Conservation (phyloP, 2,329 filamentous ascomycete genomes). For the Onygenales sp. region DNA sequence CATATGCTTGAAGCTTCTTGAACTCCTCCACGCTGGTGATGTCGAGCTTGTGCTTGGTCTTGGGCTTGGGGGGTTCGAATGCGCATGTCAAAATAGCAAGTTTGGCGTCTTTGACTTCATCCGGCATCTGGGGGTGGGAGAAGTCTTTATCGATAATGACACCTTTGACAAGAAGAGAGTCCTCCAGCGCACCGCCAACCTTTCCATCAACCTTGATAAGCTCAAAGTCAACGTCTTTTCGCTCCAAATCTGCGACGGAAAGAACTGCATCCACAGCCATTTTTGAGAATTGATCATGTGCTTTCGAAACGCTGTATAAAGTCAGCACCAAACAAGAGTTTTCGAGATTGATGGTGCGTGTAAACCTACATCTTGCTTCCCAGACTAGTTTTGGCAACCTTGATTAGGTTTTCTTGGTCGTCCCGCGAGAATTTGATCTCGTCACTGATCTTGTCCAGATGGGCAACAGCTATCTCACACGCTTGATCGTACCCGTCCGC, state of each 20-base stretch:
- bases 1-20: constrained; percentile 93
- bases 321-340: constrained; percentile 2
- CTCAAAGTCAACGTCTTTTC: constrained; percentile 97
- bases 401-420: constrained; percentile 75
- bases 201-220: constrained; percentile 99
- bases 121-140: constrained; percentile 97
- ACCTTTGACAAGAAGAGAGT: constrained; percentile 89
- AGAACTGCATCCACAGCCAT: constrained; percentile 96
- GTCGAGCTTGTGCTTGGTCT: constrained; percentile 99
- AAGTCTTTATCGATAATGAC: constrained; percentile 99
- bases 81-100: constrained; percentile 95
- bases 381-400: constrained; percentile 90
- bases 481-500: constrained; percentile 97
- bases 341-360: background rate
- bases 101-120: constrained; percentile 89
- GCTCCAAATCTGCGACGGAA: constrained; percentile 89
- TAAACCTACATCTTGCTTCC: constrained; percentile 75
- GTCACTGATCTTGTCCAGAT: constrained; percentile 90
- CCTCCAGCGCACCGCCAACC: constrained; percentile 86
- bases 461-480: constrained; percentile 88
- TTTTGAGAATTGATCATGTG: constrained; percentile 94
- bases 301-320: constrained; percentile 66
- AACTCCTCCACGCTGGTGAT: constrained; percentile 97
- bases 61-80: constrained; percentile 97
- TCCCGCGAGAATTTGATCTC: constrained; percentile 74